Conservation (phyloP, 2,329 filamentous ascomycete species). For the Exserohilum rostratum region DNA sequence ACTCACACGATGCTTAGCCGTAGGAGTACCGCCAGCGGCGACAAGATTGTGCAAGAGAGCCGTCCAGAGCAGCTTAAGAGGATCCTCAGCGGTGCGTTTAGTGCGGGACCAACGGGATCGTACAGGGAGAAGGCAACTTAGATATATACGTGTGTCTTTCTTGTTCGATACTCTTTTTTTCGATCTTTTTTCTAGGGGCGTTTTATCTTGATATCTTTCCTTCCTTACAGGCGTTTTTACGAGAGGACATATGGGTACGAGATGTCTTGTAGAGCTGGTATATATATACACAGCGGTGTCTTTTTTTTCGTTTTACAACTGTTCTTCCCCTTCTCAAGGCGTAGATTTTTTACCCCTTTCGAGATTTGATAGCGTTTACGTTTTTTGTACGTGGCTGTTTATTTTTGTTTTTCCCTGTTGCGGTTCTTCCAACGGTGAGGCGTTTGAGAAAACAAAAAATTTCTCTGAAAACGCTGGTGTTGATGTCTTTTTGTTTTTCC, state of each 20-base stretch:
- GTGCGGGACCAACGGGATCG: slow-evolving; percentile 24
- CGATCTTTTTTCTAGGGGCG: not conserved
- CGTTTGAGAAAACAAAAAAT: no score
- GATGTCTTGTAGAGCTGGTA: no score
- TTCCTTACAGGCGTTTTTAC: no score
- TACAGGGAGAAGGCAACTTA: slow-evolving; percentile 18
- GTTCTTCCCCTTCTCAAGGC: no score
- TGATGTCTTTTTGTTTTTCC: no score
- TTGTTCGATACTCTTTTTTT: not conserved
- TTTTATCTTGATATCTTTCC: not conserved
- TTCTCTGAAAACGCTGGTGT: no score
- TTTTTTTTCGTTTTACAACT: no score
- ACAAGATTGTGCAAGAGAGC: slow-evolving; percentile 3
- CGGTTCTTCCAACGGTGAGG: no score
- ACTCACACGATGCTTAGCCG: slow-evolving; percentile 29
- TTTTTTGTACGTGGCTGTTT: not conserved
- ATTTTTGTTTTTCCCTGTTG: no score
- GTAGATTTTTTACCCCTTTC: no score
- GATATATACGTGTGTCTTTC: not conserved
- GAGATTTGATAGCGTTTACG: slow-evolving; percentile 1
- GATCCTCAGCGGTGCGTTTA: slow-evolving; percentile 31
- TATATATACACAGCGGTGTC: no score
- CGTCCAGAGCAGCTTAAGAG: slow-evolving; percentile 26
- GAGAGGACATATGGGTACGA: no score
- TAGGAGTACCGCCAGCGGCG: slow-evolving; percentile 21